These are phyloP conservation scores for Lanmaoa pseudosensibilis DNA, from an alignment of 768 basidiomycete species.

Conservation along the genomic window DNA sequence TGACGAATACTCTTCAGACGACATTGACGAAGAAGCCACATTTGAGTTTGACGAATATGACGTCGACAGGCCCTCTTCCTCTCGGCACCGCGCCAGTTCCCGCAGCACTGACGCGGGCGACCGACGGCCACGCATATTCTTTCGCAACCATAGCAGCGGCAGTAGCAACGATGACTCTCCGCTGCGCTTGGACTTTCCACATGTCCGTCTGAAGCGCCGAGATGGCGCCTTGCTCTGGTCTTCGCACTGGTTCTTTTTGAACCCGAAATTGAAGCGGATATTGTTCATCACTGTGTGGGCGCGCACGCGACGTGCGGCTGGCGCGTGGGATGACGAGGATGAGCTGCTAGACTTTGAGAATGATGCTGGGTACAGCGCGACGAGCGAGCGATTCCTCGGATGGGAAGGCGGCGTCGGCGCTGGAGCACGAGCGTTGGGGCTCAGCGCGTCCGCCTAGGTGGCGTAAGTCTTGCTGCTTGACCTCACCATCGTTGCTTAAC, in stretches of 20 bases:
- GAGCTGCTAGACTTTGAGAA: slow-evolving; percentile 35
- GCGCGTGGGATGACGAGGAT: slow-evolving; percentile 54
- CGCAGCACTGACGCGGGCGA: slow-evolving; percentile 1
- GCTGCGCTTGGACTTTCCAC: slow-evolving; percentile 39
- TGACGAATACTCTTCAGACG: slow-evolving; percentile 68
- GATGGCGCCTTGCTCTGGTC: slow-evolving; percentile 90
- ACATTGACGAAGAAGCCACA: slow-evolving; percentile 71
- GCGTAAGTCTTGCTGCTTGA: slow-evolving; percentile 25
- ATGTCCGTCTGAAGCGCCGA: slow-evolving; percentile 52
- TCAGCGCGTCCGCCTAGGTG: slow-evolving; percentile 39
- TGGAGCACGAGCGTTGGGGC: slow-evolving; percentile 80
- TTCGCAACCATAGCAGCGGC: slow-evolving; percentile 36
- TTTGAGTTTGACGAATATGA: slow-evolving; percentile 85
- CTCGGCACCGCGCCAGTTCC: slow-evolving; percentile 11
- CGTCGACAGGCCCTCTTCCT: slow-evolving; percentile 48
- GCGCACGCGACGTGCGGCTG: slow-evolving; percentile 58
- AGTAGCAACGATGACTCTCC: slow-evolving; percentile 36
- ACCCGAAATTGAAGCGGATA: slow-evolving; percentile 88
- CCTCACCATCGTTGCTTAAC: slow-evolving; percentile 19
- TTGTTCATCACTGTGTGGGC: slow-evolving; percentile 94
- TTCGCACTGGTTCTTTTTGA: slow-evolving; percentile 96
- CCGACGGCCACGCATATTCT: slow-evolving; percentile 12
- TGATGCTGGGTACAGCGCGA: slow-evolving; percentile 36
- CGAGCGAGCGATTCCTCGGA: slow-evolving; percentile 65
- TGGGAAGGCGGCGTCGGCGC: slow-evolving; percentile 80